Base-by-base conservation (phyloP, 768 basidiomycete species). In the Boletus tylopilopsis region DNA sequence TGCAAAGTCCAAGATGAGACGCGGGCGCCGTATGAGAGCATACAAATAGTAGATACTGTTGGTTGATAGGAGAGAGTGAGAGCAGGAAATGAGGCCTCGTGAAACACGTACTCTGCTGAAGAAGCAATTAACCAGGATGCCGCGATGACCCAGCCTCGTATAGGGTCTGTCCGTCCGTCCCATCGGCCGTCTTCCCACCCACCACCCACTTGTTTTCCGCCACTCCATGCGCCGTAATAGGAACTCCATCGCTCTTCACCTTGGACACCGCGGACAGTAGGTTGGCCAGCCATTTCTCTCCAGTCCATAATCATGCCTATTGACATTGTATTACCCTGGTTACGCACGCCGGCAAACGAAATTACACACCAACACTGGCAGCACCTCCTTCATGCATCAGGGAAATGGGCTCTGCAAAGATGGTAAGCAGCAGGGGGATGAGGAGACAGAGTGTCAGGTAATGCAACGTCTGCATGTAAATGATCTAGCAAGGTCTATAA, bases 251-350 rank as follows among this genome's bases (percentile, higher is more conserved):
- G 71, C 36, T 81, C 79, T 46, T 79, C 79, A 16, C 82, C 85
- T 21, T 81, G 77, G 48, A 82, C 68, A 23, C 80, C 80, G 48
- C 77, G 79, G 19, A 87, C 81, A 0, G 93, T 94, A 4, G 89
- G 82, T 44, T 80, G 71, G 5, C 92, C 89, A 1, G 94, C 88
- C 82, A 99, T 86, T 68, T 97, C 90, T 39, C 93, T 78, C 96
- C 96, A 99, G 70, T 98, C 94, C 85, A 99, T 92, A 32, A 98
- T 74, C 86, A 93, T 90, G 4, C 86, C 87, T 86, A 53, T 48
- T 45, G 39, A 45, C 25, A 39, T 51, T 43, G 47, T 42, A 18
- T 50, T 18, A 44, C 39, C 18, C 32, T 46, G 33, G 18, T 36
- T 23, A 33, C n/a, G 27, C 27, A 30, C 15, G 24, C 25, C 23